A percentile compares a stretch with the other conserved stretches of the same genome.
Evolutionary conservation across 305 asterid species (phyloP).

Genomic region (Fraxinus greggii): DNA sequence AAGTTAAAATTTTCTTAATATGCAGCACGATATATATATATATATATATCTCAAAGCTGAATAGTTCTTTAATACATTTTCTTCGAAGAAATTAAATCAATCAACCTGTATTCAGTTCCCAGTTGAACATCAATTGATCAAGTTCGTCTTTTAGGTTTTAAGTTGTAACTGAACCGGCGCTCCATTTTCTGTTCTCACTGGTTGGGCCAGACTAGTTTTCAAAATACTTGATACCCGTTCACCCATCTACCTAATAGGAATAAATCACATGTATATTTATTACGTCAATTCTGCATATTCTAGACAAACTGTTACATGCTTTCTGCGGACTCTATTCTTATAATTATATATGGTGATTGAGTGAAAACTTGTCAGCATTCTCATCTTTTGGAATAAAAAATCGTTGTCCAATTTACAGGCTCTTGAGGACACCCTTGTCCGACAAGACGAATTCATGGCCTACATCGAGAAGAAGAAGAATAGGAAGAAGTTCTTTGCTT

Average conservation of each 20-base stretch:
- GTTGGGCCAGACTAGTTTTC: not conserved
- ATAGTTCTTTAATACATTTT: not conserved
- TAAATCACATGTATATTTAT: not conserved
- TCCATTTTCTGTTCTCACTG: not conserved
- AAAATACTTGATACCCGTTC: not conserved
- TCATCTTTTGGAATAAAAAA: not conserved
- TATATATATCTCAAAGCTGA: not conserved
- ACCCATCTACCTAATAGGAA: not conserved
- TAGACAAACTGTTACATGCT: not conserved
- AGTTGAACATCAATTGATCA: not conserved
- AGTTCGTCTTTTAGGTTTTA: not conserved
- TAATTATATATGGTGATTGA: not conserved
- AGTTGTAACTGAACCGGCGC: not conserved
- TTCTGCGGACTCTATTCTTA: not conserved
- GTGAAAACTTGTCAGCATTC: not conserved
- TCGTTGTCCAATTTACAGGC: conserved; percentile 32
- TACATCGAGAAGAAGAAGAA: conserved; percentile 73
- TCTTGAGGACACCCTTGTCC: conserved; percentile 57
- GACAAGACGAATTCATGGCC: conserved; percentile 65
- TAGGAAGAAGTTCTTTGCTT: conserved; percentile 73
- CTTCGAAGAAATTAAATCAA: not conserved
- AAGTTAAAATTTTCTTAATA: not conserved
- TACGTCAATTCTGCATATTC: not conserved
- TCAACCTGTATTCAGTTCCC: not conserved
- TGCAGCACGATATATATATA: not conserved